Conservation (phyloP, 2,329 filamentous ascomycete genomes). For the Alternaria sp. region DNA sequence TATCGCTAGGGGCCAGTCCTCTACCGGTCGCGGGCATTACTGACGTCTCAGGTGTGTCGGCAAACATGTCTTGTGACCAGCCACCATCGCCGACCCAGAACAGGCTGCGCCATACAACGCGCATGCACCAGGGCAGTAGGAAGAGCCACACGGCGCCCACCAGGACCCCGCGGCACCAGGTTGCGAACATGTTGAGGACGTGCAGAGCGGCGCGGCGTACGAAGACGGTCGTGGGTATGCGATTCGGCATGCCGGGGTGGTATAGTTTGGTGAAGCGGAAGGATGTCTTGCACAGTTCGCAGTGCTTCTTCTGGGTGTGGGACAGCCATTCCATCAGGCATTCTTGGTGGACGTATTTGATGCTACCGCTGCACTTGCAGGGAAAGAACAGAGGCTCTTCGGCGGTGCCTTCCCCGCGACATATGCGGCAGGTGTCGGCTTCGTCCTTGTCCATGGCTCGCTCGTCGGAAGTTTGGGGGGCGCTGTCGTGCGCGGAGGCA, state of each 20-base stretch:
- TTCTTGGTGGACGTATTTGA: slow-evolving; percentile 97
- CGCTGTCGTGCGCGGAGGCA: slow-evolving; percentile 5
- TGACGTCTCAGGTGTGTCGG: slow-evolving; percentile 13
- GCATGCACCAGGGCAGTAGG: slow-evolving; percentile 87
- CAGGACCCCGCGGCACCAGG: slow-evolving; percentile 78
- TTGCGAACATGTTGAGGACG: slow-evolving; percentile 71
- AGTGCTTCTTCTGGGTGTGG: slow-evolving; percentile 99
- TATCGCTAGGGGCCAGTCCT: slow-evolving; percentile 9
- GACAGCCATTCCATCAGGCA: slow-evolving; percentile 99
- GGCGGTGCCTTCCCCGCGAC: slow-evolving; percentile 81
- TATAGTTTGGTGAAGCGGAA: slow-evolving; percentile 99
- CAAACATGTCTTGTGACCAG: slow-evolving; percentile 58
- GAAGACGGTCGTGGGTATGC: slow-evolving; percentile 81
- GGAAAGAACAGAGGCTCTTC: slow-evolving; percentile 93
- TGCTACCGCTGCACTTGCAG: slow-evolving; percentile 98
- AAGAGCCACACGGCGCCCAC: slow-evolving; percentile 88
- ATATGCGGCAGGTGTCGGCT: slow-evolving; percentile 93
- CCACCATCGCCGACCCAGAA: slow-evolving; percentile 93
- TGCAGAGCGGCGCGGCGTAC: slow-evolving; percentile 78
- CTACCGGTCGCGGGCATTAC: not conserved
- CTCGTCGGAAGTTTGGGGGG: slow-evolving; percentile 49
- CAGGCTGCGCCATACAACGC: slow-evolving; percentile 88
- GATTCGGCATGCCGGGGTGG: slow-evolving; percentile 87
- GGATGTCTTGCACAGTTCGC: slow-evolving; percentile 97
- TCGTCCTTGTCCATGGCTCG: slow-evolving; percentile 53